Base-by-base conservation (phyloP, 2,329 filamentous ascomycete genomes). In the Cercospora zeina region DNA sequence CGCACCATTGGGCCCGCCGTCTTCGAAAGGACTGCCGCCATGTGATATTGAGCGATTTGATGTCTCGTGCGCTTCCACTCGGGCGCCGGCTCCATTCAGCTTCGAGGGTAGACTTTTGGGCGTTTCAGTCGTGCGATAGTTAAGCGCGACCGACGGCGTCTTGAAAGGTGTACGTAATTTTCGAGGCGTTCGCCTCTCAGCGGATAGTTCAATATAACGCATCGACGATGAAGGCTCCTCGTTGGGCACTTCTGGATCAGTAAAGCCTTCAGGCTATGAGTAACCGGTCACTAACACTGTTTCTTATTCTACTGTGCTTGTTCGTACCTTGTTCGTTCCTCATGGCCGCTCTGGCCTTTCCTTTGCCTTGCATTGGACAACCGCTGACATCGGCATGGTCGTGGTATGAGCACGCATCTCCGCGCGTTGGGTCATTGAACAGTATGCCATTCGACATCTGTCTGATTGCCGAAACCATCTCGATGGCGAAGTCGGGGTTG, bases 391-490 rank as follows among this genome's bases (percentile, higher is more conserved):
- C 76, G 10, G 76, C 71, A 65, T 84, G 81, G 65, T 83, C 80
- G 66, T 84, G 82, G 65, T 81, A 83, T 7, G 75, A 73, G 69
- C 81, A 83, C 11, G 75, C 74, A 63, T 79, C 74, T 9, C 72
- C 73, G 13, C 74, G 73, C 2, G 82, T 84, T 1, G 82, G 82
- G 68, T 84, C 82, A 8, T 80, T 77, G 65, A 83, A 82, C 3
- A 83, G 72, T 58, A 80, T 75, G 42, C 81, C 80, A 3, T 81
- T 81, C 13, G 78, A 79, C 63, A 80, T 79, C 19, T 71, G 68
- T 57, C 79, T 77, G 67, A 84, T 83, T 4, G 80, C 80, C 62
- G 80, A 82, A 68, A 84, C 75, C 59, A 84, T 77, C 54, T 83
- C 81, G 36, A 84, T 72, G 10, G 81, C 81, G 59, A 84, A 84